Conservation (phyloP, 139 green algal species). For the Picochlorum sp. region DNA sequence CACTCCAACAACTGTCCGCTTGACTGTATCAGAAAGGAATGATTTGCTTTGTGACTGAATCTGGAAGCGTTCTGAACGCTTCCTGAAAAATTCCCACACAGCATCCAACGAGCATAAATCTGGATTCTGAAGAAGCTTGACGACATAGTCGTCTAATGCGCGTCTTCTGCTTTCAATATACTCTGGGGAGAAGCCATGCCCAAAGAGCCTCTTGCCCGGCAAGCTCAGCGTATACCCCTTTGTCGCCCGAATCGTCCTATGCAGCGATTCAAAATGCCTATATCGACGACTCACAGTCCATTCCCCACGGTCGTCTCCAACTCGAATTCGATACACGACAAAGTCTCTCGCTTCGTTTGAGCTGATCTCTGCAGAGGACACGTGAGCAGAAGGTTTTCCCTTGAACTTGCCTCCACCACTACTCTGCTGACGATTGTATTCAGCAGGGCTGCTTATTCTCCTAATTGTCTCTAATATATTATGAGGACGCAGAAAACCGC, state of each 20-base stretch:
- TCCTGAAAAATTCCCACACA: slow-evolving; percentile 44
- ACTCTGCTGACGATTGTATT: background rate
- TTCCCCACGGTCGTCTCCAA: slow-evolving; percentile 40
- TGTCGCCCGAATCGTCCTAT: slow-evolving; percentile 39
- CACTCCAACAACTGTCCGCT: no score
- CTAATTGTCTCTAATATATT: no score
- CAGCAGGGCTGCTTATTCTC: background rate
- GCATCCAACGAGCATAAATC: slow-evolving; percentile 20
- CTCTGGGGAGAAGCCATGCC: slow-evolving; percentile 32
- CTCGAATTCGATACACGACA: slow-evolving; percentile 52
- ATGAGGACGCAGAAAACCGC: no score
- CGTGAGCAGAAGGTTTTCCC: slow-evolving; percentile 11
- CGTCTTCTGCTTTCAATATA: slow-evolving; percentile 50
- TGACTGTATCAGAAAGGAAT: no score
- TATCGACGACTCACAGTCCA: slow-evolving; percentile 62
- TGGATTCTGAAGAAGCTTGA: slow-evolving; percentile 25
- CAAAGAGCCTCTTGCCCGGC: slow-evolving; percentile 57
- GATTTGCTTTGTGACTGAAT: no score
- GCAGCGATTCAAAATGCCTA: slow-evolving; percentile 64
- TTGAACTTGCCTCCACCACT: background rate
- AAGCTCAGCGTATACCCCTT: slow-evolving; percentile 34
- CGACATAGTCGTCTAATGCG: slow-evolving; percentile 50
- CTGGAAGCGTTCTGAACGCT: slow-evolving; percentile 13
- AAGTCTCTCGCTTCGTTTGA: slow-evolving; percentile 36
- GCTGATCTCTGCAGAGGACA: slow-evolving; percentile 51